Evolutionary conservation across 257 asterid species (phyloP).

Genomic region (Penstemon newberryi): DNA sequence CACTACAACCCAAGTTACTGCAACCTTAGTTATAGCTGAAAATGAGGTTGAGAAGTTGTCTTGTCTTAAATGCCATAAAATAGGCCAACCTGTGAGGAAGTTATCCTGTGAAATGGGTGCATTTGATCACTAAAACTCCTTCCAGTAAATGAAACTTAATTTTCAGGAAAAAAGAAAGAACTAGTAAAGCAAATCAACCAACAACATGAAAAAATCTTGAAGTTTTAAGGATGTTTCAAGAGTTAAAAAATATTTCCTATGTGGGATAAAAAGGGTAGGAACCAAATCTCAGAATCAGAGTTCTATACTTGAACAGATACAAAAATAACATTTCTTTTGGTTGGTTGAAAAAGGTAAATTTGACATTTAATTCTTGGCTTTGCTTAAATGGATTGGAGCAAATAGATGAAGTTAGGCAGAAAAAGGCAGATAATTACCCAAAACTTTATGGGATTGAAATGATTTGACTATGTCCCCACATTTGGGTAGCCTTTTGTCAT

Average conservation of each 20-base stretch:
- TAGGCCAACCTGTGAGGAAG: slow-evolving; percentile 20
- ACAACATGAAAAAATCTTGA: slow-evolving; percentile 4
- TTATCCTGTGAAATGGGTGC: slow-evolving; percentile 31
- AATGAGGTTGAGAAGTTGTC: slow-evolving; percentile 22
- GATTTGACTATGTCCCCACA: slow-evolving; percentile 36
- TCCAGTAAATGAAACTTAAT: slow-evolving; percentile 7
- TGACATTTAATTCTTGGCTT: slow-evolving; percentile 38
- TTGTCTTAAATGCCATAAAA: slow-evolving; percentile 24
- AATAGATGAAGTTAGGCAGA: slow-evolving; percentile 34
- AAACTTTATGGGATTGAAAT: slow-evolving; percentile 29
- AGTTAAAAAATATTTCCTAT: not conserved
- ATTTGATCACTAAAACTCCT: slow-evolving; percentile 20
- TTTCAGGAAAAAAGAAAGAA: not conserved
- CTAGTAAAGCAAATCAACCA: not conserved
- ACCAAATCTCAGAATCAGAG: slow-evolving; percentile 14
- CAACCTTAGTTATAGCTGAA: slow-evolving; percentile 17
- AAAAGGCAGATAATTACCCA: slow-evolving; percentile 22
- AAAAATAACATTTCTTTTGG: slow-evolving; percentile 27
- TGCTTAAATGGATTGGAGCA: slow-evolving; percentile 40
- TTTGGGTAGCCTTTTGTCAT: slow-evolving; percentile 28
- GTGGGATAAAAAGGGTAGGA: not conserved
- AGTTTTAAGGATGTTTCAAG: not conserved
- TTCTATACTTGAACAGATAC: slow-evolving; percentile 9
- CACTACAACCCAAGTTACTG: slow-evolving; percentile 6
- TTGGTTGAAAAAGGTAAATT: slow-evolving; percentile 34